Percentiles rank a stretch among this genome's conserved stretches.
phyloP scores from a whole-genome alignment of 345 rosid species.

The thale cress (Arabidopsis thaliana) region TAIR10.1 NC_003074.8:19296001-19296500 shows the following conservation, averaged over 20 bases:
- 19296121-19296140: neutral
- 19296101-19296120: neutral
- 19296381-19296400: neutral
- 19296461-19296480: conserved; percentile 49
- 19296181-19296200: neutral
- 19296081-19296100: neutral
- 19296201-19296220: neutral
- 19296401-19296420: neutral
- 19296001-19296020: no score
- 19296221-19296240: neutral
- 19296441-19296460: conserved; percentile 64
- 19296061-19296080: no score
- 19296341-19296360: neutral
- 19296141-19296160: neutral
- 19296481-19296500: conserved; percentile 66
- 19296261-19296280: neutral
- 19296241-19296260: conserved; percentile 22
- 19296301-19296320: conserved; percentile 16
- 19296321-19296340: neutral
- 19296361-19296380: neutral
- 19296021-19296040: no score
- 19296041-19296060: no score
- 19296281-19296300: conserved; percentile 15
- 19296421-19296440: conserved; percentile 57
- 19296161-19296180: neutral